phyloP scores from a whole-genome alignment of 1,139 yeast species.

The Protomyces inundatus region DNA sequence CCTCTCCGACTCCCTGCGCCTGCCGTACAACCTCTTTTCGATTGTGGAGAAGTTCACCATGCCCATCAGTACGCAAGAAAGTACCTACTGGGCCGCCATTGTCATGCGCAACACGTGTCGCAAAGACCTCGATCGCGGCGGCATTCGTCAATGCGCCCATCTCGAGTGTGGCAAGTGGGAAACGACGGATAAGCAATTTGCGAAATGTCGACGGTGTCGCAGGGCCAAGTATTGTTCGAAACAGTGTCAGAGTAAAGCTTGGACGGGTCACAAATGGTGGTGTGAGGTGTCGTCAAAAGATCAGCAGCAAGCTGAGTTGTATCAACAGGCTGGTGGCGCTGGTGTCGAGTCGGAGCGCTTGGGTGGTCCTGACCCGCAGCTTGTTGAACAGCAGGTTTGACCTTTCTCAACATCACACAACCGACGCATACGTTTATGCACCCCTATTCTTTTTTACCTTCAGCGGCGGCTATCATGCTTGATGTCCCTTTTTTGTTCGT shows the following conservation, averaged over 20 bases:
- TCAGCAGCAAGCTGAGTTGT: not conserved
- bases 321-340: not conserved
- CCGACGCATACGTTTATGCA: too few relatives aligned
- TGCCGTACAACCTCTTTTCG: slow-evolving; percentile 65
- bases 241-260: slow-evolving; percentile 84
- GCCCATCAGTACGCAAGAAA: slow-evolving; percentile 60
- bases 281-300: slow-evolving; percentile 43
- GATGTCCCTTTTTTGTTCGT: too few relatives aligned
- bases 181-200: slow-evolving; percentile 78
- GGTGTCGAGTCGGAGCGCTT: not conserved
- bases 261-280: slow-evolving; percentile 95
- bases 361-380: not conserved
- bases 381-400: not conserved
- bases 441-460: not conserved
- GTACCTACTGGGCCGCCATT: slow-evolving; percentile 95
- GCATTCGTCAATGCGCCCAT: slow-evolving; percentile 91
- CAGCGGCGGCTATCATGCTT: not conserved
- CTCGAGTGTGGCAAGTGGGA: slow-evolving; percentile 97
- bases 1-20: slow-evolving; percentile 9
- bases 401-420: not conserved
- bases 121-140: slow-evolving; percentile 78
- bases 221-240: slow-evolving; percentile 91
- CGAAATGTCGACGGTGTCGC: slow-evolving; percentile 90
- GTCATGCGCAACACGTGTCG: slow-evolving; percentile 94
- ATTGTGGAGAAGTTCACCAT: slow-evolving; percentile 87